Conservation (phyloP, 306 rosid genomes). For the Malus fusca region DNA sequence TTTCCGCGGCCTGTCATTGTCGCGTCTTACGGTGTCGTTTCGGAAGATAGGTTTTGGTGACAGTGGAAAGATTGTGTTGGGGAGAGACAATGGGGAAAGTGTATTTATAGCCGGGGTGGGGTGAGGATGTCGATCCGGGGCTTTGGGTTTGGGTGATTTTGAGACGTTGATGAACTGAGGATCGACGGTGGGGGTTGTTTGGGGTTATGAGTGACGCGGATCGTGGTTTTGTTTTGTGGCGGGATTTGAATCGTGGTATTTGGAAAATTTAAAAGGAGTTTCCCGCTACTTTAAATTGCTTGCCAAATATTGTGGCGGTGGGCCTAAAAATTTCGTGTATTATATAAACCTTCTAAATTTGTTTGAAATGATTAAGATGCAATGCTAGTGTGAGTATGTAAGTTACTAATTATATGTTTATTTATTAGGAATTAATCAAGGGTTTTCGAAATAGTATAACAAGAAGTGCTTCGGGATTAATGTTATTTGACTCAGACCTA, state of each 20-base stretch:
- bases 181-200: background rate
- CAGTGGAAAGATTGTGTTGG: background rate
- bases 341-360: too few species aligned
- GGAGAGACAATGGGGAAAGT: background rate
- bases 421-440: too few species aligned
- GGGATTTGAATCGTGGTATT: background rate
- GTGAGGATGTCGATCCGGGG: background rate
- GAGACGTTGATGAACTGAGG: background rate
- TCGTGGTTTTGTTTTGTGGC: background rate
- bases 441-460: too few species aligned
- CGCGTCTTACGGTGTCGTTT: background rate
- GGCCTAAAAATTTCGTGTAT: too few species aligned
- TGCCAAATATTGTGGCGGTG: too few species aligned
- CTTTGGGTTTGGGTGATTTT: background rate
- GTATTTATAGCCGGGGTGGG: background rate
- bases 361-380: too few species aligned
- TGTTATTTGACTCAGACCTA: too few species aligned
- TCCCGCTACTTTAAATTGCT: too few species aligned
- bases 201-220: background rate
- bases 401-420: too few species aligned
- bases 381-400: too few species aligned
- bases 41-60: background rate
- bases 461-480: too few species aligned
- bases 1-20: conserved; percentile 32
- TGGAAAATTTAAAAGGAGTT: too few species aligned